Percentiles rank a stretch among this genome's conserved stretches.
Conservation (phyloP, 2,329 filamentous ascomycete genomes). For the Coniella vitis region DNA sequence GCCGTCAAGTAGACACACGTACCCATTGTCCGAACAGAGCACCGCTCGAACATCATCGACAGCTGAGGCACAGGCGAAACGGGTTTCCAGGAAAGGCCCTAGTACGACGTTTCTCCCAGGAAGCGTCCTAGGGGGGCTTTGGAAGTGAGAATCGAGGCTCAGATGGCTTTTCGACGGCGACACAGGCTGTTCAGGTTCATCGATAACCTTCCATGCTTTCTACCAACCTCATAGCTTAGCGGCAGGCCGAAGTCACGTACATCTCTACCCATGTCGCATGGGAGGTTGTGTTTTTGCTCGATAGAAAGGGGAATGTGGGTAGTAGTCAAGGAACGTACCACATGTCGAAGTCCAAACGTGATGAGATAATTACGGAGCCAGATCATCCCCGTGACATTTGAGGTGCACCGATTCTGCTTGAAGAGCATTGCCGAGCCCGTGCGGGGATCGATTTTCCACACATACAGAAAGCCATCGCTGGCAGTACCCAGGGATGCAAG, state of each 20-base stretch:
- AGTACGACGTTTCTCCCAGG: slow-evolving; percentile 83
- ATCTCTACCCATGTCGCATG: too few species aligned
- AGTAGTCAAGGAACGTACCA: slow-evolving; percentile 38
- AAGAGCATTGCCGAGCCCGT: slow-evolving; percentile 74
- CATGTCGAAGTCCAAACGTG: slow-evolving; percentile 82
- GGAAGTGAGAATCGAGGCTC: slow-evolving; percentile 29
- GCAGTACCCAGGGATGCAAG: slow-evolving; percentile 81
- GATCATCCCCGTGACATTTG: slow-evolving; percentile 74
- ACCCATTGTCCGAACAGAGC: slow-evolving; percentile 79
- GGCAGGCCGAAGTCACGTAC: not conserved
- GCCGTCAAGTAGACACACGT: slow-evolving; percentile 84
- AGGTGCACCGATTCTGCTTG: slow-evolving; percentile 87
- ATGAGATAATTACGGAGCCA: slow-evolving; percentile 84
- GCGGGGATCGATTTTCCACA: slow-evolving; percentile 81
- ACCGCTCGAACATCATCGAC: slow-evolving; percentile 70
- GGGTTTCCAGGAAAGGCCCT: slow-evolving; percentile 72
- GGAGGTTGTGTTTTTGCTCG: too few species aligned
- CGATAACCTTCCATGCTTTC: slow-evolving; percentile 34
- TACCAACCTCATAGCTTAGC: not conserved
- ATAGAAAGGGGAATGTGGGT: slow-evolving; percentile 29
- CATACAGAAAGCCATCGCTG: slow-evolving; percentile 89
- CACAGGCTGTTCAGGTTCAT: slow-evolving; percentile 49
- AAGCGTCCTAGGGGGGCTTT: slow-evolving; percentile 56
- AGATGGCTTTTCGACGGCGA: slow-evolving; percentile 61
- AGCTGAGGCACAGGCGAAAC: slow-evolving; percentile 70